Conservation (phyloP, 805 yeast genomes). For the Starmerella vaccinii region DNA sequence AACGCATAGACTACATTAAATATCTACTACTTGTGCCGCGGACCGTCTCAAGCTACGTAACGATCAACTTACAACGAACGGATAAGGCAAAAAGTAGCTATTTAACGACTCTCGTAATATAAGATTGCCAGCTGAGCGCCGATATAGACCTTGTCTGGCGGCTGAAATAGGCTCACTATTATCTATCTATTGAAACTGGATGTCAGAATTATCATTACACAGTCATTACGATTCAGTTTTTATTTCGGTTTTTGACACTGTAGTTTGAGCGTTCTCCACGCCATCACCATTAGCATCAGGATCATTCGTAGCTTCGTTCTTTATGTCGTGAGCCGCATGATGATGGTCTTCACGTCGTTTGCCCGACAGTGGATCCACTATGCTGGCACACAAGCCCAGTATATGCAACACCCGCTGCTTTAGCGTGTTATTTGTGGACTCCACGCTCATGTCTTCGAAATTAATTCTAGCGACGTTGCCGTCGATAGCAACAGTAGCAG, state of each 20-base stretch:
- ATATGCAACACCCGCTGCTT: conserved; percentile 76
- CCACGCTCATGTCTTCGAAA: conserved; percentile 54
- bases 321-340: background rate
- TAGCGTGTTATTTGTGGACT: conserved; percentile 63
- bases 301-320: background rate
- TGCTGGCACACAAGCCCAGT: conserved; percentile 60
- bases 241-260: background rate
- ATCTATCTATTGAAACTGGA: too few species aligned
- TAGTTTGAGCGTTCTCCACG: background rate
- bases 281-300: background rate
- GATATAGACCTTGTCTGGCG: too few species aligned
- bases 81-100: background rate
- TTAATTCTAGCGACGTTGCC: conserved; percentile 61
- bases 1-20: too few species aligned
- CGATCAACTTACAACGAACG: background rate
- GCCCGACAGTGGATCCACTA: conserved; percentile 64
- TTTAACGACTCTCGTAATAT: too few species aligned
- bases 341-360: conserved; percentile 10
- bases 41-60: background rate
- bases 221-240: background rate
- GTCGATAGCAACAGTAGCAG: conserved; percentile 59
- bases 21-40: too few species aligned
- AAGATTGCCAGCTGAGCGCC: too few species aligned
- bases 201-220: too few species aligned
- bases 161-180: too few species aligned